Percentiles rank a stretch among this genome's conserved stretches.
phyloP scores from a whole-genome alignment of 768 basidiomycete species.

The Tylopilus intermedius region DNA sequence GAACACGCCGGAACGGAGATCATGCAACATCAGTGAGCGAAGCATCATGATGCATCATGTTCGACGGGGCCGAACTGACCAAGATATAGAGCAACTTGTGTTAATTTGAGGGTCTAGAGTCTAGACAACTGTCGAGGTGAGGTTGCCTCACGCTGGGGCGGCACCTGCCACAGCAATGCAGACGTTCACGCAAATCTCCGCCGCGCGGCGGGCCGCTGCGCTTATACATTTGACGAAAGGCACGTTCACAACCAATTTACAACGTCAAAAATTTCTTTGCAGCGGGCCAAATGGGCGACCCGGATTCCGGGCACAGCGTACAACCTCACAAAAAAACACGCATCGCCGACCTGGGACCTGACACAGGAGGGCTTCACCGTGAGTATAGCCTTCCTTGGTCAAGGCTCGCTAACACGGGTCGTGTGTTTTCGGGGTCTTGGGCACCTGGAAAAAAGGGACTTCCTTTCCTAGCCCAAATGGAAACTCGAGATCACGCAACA shows the following conservation, averaged over 20 bases:
- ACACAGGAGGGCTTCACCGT: conserved; percentile 9
- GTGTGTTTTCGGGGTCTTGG: conserved; percentile 25
- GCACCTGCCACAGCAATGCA: no score
- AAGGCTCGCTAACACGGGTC: conserved; percentile 24
- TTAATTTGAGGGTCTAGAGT: conserved; percentile 12
- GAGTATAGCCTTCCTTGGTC: conserved; percentile 31
- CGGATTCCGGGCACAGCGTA: conserved; percentile 11
- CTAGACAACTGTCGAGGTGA: conserved; percentile 4
- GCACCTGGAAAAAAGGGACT: conserved; percentile 24
- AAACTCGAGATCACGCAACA: conserved; percentile 41
- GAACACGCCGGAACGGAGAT: conserved; percentile 24
- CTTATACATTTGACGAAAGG: conserved; percentile 7
- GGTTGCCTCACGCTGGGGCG: not conserved
- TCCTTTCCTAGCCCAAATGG: conserved; percentile 37
- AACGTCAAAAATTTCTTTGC: conserved; percentile 18
- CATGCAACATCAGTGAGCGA: not conserved
- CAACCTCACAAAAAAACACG: conserved; percentile 23
- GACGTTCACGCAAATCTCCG: no score
- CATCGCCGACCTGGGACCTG: conserved; percentile 14
- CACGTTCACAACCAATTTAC: not conserved
- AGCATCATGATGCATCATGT: not conserved
- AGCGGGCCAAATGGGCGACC: conserved; percentile 1
- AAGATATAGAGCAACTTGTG: not conserved
- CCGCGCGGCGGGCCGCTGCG: conserved; percentile 10
- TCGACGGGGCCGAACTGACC: conserved; percentile 22